Base-by-base conservation (phyloP, 306 rosid genomes). In the Lathyrus tuberosus region DNA sequence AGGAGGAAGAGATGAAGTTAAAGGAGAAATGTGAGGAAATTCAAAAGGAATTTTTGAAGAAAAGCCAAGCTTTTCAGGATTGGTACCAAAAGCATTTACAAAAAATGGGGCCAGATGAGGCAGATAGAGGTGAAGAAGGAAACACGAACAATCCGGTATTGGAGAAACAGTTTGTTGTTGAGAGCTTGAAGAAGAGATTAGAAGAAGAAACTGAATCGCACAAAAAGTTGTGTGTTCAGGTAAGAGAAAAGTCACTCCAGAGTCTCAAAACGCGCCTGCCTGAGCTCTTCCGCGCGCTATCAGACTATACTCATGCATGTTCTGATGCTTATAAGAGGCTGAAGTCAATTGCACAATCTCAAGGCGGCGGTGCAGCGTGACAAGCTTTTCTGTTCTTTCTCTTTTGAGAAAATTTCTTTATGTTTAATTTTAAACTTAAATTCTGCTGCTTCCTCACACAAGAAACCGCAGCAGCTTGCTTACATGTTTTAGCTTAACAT, bases 1-100 rank as follows among this genome's bases (percentile, higher is more conserved):
- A 91, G 73, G 97, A 88, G 73, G 97, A 91, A 78, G 96, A 91
- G 76, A 85, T 88, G 95, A 91, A 80, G 87, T 81, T 80, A 42
- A 91, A 86, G 77, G 97, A 88, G 66, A 87, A 78, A 79, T 85
- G 76, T 1, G 91, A 91, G 78, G 92, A 91, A 67, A 86, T 89
- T 43, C 58, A 73, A 67, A 86, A 85, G 78, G 97, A 88, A 44
- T 83, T 44, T 76, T 5, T 83, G 17, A 88, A 83, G 38, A 91
- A 86, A 61, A 81, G 62, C 0, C 89, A 88, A 78, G 85, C 90
- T 15, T 91, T 83, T 38, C 83, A 86, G 16, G 97, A 88, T 3
- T 91, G 97, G 97, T 76, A 85, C 54, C 89, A 88, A 68, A 91
- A 88, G 86, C 79, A 88, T 75, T 41, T 71, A 63, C 75, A 71